Evolutionary conservation across 257 asterid genomes (phyloP).

Genomic region (Scutellaria barbata): DNA sequence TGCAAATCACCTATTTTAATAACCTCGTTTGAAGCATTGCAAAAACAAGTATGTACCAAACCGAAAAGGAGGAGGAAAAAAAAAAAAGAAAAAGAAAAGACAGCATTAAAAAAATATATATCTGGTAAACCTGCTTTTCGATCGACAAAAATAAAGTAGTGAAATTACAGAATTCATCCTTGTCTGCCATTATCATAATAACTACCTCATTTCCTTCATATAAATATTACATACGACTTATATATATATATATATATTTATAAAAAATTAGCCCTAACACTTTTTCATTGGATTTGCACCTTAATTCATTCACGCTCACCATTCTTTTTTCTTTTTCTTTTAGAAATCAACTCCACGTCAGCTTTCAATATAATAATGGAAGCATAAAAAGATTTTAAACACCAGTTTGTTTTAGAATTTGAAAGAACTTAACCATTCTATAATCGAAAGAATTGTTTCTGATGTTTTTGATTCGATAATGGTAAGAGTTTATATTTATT

Average conservation of each 20-base stretch:
- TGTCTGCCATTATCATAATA: constrained; percentile 58
- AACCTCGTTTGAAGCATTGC: too few relatives aligned
- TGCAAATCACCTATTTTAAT: too few relatives aligned
- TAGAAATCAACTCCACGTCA: neutral
- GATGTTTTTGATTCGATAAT: too few relatives aligned
- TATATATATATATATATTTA: neutral
- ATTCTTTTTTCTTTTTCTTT: neutral
- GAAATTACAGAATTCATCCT: constrained; percentile 30
- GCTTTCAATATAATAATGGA: constrained; percentile 1
- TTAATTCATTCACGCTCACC: constrained; percentile 33
- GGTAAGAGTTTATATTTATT: too few relatives aligned
- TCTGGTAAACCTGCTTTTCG: too few relatives aligned
- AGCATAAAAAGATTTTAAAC: neutral
- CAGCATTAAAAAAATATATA: neutral
- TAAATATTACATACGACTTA: neutral
- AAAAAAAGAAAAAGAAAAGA: too few relatives aligned
- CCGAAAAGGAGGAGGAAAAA: too few relatives aligned
- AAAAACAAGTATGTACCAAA: too few relatives aligned
- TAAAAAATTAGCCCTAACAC: constrained; percentile 33
- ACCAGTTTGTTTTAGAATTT: too few relatives aligned
- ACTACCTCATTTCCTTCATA: constrained; percentile 15
- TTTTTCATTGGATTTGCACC: constrained; percentile 32
- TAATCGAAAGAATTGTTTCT: too few relatives aligned
- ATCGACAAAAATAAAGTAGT: constrained; percentile 41
- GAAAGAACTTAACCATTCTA: too few relatives aligned